Conservation (phyloP, 1,139 yeast genomes). For the Yamadazyma triangularis region DNA sequence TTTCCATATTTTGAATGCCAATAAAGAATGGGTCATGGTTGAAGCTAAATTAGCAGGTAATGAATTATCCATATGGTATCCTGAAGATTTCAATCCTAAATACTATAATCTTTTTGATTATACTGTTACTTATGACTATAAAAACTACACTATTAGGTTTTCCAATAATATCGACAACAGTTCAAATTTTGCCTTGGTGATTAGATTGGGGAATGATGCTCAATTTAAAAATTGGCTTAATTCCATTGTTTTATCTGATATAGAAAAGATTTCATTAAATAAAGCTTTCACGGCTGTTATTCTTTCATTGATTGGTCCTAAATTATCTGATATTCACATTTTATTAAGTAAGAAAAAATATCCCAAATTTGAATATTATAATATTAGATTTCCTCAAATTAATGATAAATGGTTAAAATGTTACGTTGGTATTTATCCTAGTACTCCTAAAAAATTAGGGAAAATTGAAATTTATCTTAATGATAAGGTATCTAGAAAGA, state of each 20-base stretch:
- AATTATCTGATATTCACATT: slow-evolving; percentile 50
- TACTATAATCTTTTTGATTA: slow-evolving; percentile 48
- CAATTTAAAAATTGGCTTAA: slow-evolving; percentile 44
- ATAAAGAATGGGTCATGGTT: slow-evolving; percentile 30
- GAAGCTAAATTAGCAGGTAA: slow-evolving; percentile 48
- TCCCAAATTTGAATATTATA: slow-evolving; percentile 52
- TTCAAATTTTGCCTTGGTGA: slow-evolving; percentile 25
- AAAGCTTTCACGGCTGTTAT: slow-evolving; percentile 56
- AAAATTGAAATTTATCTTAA: slow-evolving; percentile 47
- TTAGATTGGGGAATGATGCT: slow-evolving; percentile 26
- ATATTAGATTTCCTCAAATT: slow-evolving; percentile 51
- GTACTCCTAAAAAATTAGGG: slow-evolving; percentile 37
- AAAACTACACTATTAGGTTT: slow-evolving; percentile 28
- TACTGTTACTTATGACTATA: slow-evolving; percentile 9
- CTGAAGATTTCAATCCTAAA: slow-evolving; percentile 35
- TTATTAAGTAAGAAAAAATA: slow-evolving; percentile 42
- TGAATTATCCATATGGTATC: slow-evolving; percentile 47
- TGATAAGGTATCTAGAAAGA: slow-evolving; percentile 39
- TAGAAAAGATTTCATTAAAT: slow-evolving; percentile 47
- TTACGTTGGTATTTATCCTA: slow-evolving; percentile 42
- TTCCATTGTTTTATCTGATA: slow-evolving; percentile 43
- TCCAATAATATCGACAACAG: slow-evolving; percentile 31
- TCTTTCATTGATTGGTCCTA: slow-evolving; percentile 49
- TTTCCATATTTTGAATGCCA: slow-evolving; percentile 21
- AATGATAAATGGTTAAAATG: slow-evolving; percentile 54